Base-by-base conservation (phyloP, 2,329 filamentous ascomycete species). In the Emergomyces pasteurianus region DNA sequence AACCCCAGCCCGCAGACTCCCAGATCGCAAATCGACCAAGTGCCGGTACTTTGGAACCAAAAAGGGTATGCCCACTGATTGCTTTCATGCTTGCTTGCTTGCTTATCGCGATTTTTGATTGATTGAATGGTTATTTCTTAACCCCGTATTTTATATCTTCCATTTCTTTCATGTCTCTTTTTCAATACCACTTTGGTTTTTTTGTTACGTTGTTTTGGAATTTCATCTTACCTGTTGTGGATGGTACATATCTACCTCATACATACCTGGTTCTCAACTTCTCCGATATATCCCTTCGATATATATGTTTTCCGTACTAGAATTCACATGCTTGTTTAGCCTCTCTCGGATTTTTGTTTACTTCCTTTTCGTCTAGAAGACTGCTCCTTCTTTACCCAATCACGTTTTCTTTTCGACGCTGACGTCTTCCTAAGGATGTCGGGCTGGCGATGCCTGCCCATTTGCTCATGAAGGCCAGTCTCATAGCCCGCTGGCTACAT, bases 381-480 rank as follows among this genome's bases (percentile, higher is more conserved):
- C 52, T 31, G 28, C 50, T 42, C 28, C 16, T 10, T 56, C 50
- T 36, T 28, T n/a, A 7, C 9, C 18, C 12, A 23, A 57, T 21
- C 26, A 7, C 54, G 2, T 43, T 43, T 31, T 57, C 3, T 1
- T 28, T 57, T 31, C 46, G 42, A 64, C 60, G 52, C 70, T 72
- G 60, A 73, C 62, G 47, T 60, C 42, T 16, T 26, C 59, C 46
- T n/a, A 64, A 80, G 79, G 81, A 62, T 83, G 81, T 71, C 75
- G 80, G 67, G 75, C 78, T 63, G 81, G 81, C 59, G 72, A 76
- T 64, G 68, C 74, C 58, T 83, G 81, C 66, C 77, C 75, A 38
- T 83, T 77, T 69, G 67, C 76, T 64, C 81, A 83, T 67, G 75
- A 77, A 69, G 65, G 63, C 60, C 67, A 67, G 47, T 62, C 60